phyloP scores from a whole-genome alignment of 2,329 filamentous ascomycete species.

The Leptographium wingfieldii region DNA sequence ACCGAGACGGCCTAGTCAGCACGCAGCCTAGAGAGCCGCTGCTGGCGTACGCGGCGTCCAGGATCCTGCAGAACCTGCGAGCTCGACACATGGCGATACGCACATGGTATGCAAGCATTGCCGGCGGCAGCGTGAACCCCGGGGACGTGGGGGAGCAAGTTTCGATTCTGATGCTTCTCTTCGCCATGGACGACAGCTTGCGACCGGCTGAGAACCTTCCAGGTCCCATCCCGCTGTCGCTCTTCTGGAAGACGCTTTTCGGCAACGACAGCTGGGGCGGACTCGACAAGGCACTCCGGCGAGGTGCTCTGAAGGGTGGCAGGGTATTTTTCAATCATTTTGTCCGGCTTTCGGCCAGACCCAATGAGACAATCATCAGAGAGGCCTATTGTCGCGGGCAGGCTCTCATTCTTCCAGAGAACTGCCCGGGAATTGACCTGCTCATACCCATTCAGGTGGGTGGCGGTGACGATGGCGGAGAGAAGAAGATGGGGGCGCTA shows the following conservation, averaged over 20 bases:
- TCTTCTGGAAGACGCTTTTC: not conserved
- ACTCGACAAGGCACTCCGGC: not conserved
- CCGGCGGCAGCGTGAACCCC: not conserved
- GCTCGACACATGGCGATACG: not conserved
- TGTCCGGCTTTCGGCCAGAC: not conserved
- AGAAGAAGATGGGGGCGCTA: not conserved
- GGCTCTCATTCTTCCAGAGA: not conserved
- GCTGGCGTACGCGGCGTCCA: not conserved
- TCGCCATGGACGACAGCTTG: not conserved
- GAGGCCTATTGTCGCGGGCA: not conserved
- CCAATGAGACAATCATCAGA: not conserved
- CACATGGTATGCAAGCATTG: not conserved
- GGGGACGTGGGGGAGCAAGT: not conserved
- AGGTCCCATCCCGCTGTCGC: not conserved
- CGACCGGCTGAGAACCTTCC: not conserved
- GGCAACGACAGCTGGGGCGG: not conserved
- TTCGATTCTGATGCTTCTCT: not conserved
- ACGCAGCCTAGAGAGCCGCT: not conserved
- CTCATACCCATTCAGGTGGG: not conserved
- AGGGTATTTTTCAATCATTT: not conserved
- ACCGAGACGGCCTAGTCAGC: not conserved
- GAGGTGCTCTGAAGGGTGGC: not conserved
- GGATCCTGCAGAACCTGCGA: not conserved
- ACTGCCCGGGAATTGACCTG: not conserved
- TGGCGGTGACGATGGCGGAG: not conserved